These are phyloP conservation scores for Chlorencoelia australis DNA, from an alignment of 2,329 filamentous ascomycete species.

Conservation along the genomic window DNA sequence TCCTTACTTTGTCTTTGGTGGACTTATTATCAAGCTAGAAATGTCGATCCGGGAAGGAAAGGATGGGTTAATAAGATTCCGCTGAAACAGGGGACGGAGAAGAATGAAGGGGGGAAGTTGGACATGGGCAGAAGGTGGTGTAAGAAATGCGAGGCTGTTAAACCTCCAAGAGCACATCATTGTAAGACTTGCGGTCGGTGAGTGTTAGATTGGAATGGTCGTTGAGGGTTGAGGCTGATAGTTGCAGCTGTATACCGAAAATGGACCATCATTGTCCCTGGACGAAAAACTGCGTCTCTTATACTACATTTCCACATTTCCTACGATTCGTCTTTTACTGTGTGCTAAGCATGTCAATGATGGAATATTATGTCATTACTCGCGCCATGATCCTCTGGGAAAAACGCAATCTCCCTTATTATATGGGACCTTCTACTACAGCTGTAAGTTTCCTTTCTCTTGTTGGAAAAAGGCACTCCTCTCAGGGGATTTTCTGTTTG, in stretches of 20 bases:
- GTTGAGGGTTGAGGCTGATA: slow-evolving; percentile 58
- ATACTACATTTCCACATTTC: slow-evolving; percentile 75
- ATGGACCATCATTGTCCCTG: slow-evolving; percentile 87
- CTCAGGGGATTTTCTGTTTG: too few species aligned
- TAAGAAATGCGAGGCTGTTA: slow-evolving; percentile 62
- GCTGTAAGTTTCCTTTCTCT: slow-evolving; percentile 49
- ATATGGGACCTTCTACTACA: slow-evolving; percentile 56
- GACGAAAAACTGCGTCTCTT: slow-evolving; percentile 74
- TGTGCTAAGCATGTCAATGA: slow-evolving; percentile 47
- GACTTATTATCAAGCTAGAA: slow-evolving; percentile 55
- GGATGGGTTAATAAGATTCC: slow-evolving; percentile 19
- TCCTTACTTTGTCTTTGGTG: slow-evolving; percentile 47
- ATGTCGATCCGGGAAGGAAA: slow-evolving; percentile 47
- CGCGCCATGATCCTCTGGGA: slow-evolving; percentile 53
- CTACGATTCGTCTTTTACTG: slow-evolving; percentile 66
- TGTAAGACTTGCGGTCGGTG: slow-evolving; percentile 63
- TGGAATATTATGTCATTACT: slow-evolving; percentile 49
- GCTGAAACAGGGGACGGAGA: not conserved
- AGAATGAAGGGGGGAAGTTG: slow-evolving; percentile 12
- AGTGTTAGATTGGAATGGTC: too few species aligned
- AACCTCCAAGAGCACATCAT: slow-evolving; percentile 72
- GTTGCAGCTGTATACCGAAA: slow-evolving; percentile 54
- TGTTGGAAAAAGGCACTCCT: too few species aligned
- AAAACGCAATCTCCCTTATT: slow-evolving; percentile 57
- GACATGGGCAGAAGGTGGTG: slow-evolving; percentile 49